Percentiles rank a stretch among this genome's conserved stretches.
Evolutionary conservation across 306 rosid genomes (phyloP).

Genomic region (Cucumis sativus): DNA sequence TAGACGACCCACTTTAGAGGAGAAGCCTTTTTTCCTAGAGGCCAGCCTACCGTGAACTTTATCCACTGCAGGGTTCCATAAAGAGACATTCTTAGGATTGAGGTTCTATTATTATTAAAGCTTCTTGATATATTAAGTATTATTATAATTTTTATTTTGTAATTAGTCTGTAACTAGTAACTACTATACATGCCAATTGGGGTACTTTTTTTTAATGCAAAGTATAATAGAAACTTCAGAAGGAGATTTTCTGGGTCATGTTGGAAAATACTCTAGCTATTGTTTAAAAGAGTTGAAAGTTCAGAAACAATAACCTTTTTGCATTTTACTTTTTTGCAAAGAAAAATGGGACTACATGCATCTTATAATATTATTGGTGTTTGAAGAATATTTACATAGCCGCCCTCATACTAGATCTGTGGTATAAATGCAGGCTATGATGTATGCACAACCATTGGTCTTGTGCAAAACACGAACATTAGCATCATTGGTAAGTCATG

Average conservation of each 20-base stretch:
- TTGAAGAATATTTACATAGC: conserved; percentile 2
- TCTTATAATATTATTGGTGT: background rate
- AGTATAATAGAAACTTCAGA: background rate
- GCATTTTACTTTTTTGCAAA: background rate
- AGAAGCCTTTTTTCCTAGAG: too few relatives aligned
- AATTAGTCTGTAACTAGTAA: background rate
- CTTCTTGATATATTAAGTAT: background rate
- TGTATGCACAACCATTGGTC: conserved; percentile 66
- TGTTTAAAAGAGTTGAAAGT: background rate
- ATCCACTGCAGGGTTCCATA: too few relatives aligned
- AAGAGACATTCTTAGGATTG: too few relatives aligned
- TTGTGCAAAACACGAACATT: conserved; percentile 29
- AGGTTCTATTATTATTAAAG: background rate
- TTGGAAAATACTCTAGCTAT: background rate
- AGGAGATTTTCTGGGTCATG: background rate
- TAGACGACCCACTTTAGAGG: too few relatives aligned
- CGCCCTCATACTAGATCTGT: conserved; percentile 21
- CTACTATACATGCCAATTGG: background rate
- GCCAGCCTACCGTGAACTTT: too few relatives aligned
- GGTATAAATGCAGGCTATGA: conserved; percentile 58
- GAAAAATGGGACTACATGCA: background rate
- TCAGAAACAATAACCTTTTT: background rate
- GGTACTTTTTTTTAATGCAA: background rate
- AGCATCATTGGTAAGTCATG: conserved; percentile 46
- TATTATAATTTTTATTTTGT: background rate